These are phyloP conservation scores for Corylus heterophylla DNA, from an alignment of 306 rosid genomes.

Conservation along the genomic window DNA sequence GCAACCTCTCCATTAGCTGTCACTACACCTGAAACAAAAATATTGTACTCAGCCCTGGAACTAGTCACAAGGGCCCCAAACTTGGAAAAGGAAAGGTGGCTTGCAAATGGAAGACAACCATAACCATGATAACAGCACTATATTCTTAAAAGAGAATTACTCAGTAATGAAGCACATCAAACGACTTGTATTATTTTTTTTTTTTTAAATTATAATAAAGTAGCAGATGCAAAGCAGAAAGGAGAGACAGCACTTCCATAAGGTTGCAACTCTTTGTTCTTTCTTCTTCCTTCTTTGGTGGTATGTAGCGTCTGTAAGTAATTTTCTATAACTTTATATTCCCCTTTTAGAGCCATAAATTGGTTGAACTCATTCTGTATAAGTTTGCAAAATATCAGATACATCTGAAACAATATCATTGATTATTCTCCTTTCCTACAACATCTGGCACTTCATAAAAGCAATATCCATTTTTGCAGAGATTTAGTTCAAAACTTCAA, in stretches of 20 bases:
- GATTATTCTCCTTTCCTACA: neutral
- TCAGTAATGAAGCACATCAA: neutral
- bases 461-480: neutral
- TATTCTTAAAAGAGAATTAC: neutral
- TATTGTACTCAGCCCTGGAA: neutral
- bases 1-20: constrained; percentile 42
- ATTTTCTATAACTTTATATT: neutral
- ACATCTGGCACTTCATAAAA: neutral
- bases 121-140: neutral
- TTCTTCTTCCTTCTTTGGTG: neutral
- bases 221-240: neutral
- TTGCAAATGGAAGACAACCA: neutral
- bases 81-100: neutral
- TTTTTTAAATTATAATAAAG: neutral
- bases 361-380: neutral
- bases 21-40: constrained; percentile 34
- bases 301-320: neutral
- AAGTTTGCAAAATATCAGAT: neutral
- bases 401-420: neutral
- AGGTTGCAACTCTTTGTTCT: neutral
- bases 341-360: neutral
- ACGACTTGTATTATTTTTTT: neutral
- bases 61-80: neutral
- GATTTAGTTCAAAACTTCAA: neutral
- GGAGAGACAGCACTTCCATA: constrained; percentile 5